Base-by-base conservation (phyloP, 2,329 filamentous ascomycete genomes). In the Colletotrichum tofieldiae region DNA sequence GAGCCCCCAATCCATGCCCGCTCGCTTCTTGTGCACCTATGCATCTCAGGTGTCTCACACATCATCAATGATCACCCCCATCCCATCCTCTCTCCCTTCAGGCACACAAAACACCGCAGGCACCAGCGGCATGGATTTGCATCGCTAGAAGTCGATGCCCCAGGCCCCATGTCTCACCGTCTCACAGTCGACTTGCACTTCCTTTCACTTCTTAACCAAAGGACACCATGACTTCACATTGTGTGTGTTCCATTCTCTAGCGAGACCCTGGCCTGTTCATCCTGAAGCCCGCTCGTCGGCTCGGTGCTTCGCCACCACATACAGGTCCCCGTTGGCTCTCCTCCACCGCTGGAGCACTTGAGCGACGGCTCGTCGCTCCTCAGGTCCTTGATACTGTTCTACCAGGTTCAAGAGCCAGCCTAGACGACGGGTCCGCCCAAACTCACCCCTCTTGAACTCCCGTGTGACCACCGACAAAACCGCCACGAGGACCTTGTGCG, bases 381-480 rank as follows among this genome's bases (percentile, higher is more conserved):
- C 26, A 2, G 78, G 77, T n/a, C 75, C 71, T 43, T 76, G 49
- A 2, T 58, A 60, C 16, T 73, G 41, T n/a, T 69, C 74, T 8
- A 80, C 68, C 47, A 83, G 71, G 14, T 65, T 59, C 43, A 80
- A 49, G 12, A 83, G 64, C 77, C 80, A 82, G 49, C 72, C 43
- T 41, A 83, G 64, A 12, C 81, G 79, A 16, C 68, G 47, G 8
- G 75, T 78, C 20, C 82, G 77, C 3, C 83, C 83, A 29, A 67
- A 68, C n/a, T 75, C 73, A 7, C 82, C 82, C 45, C 71, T 70
- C 41, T 80, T 78, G 5, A 85, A 75, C 67, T 84, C 83, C 12
- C 78, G 75, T 4, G 79, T 76, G 26, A 82, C 69, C 2, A 80
- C 68, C 6, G 73, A 65, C 8, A 78, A 67, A n/a, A 82, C 45